phyloP scores from a whole-genome alignment of 2,329 filamentous ascomycete genomes.

The Gnomoniopsis smithogilvyi region DNA sequence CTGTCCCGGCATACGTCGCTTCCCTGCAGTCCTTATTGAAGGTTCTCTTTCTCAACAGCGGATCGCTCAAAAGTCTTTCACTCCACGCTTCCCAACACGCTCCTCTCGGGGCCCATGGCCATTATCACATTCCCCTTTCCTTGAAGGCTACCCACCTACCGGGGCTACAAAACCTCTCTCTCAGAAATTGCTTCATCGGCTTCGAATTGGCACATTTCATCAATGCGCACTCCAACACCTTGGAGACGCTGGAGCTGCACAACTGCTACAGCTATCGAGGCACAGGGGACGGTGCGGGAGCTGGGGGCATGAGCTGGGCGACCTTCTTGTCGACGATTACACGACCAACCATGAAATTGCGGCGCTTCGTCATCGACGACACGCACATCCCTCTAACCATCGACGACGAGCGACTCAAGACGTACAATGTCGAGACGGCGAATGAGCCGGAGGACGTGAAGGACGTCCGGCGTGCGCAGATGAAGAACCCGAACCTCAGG shows the following conservation, averaged over 20 bases:
- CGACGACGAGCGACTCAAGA: conserved; percentile 8
- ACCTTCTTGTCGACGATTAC: conserved; percentile 13
- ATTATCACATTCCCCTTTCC: conserved; percentile 17
- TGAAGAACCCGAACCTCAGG: conserved; percentile 6
- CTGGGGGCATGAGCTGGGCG: conserved; percentile 14
- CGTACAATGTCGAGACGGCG: conserved; percentile 10
- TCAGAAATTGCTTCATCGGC: conserved; percentile 17
- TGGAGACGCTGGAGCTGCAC: conserved; percentile 11
- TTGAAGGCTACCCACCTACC: conserved; percentile 17
- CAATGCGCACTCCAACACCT: conserved; percentile 9
- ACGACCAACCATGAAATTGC: conserved; percentile 5
- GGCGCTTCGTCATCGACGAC: conserved; percentile 3
- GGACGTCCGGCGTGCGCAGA: conserved; percentile 14
- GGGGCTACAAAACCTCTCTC: conserved; percentile 8
- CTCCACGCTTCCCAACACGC: conserved; percentile 16
- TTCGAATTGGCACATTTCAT: conserved; percentile 19
- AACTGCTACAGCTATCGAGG: conserved; percentile 16
- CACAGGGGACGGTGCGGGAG: neutral
- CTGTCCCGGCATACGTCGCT: conserved; percentile 15
- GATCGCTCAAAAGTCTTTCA: conserved; percentile 9
- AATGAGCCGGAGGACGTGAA: conserved; percentile 16
- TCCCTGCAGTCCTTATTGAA: conserved; percentile 17
- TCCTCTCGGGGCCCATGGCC: conserved; percentile 12
- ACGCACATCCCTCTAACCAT: conserved; percentile 15
- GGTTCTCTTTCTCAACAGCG: conserved; percentile 14